Evolutionary conservation across 306 rosid species (phyloP).

Genomic region (Prosopis cineraria): DNA sequence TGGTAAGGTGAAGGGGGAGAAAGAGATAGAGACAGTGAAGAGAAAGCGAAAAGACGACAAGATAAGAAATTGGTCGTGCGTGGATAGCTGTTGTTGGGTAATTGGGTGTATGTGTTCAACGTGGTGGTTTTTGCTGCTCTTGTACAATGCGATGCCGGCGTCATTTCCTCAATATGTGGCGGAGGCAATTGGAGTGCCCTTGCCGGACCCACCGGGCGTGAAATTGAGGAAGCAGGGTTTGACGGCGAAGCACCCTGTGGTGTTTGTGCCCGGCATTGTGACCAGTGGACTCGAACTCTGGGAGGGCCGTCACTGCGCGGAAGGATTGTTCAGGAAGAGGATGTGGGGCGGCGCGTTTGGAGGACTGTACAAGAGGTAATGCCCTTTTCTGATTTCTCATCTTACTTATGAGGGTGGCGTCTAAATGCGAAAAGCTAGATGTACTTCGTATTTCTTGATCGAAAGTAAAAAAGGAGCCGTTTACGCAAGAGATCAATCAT

Average conservation of each 20-base stretch:
- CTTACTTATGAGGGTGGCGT: not conserved
- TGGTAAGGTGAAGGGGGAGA: not conserved
- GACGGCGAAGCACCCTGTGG: conserved; percentile 4
- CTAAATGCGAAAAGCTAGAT: not conserved
- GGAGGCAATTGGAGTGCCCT: not conserved
- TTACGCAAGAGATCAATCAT: not conserved
- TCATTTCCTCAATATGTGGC: not conserved
- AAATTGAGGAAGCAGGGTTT: not conserved
- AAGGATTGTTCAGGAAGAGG: conserved; percentile 2
- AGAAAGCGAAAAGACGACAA: not conserved
- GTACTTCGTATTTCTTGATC: not conserved
- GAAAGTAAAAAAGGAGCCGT: not conserved
- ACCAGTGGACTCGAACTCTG: conserved; percentile 4
- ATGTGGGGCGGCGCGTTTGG: conserved; percentile 5
- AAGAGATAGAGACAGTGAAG: not conserved
- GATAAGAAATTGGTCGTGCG: not conserved
- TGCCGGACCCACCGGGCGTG: not conserved
- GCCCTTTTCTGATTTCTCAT: not conserved
- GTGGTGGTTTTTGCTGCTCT: not conserved
- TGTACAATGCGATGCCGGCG: not conserved
- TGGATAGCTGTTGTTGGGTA: conserved; percentile 6
- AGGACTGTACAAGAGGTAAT: not conserved
- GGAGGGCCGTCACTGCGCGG: conserved; percentile 5
- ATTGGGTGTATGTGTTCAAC: not conserved
- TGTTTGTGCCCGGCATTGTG: conserved; percentile 6